Conservation (phyloP, 768 basidiomycete species). For the Agrocybe pediades region DNA sequence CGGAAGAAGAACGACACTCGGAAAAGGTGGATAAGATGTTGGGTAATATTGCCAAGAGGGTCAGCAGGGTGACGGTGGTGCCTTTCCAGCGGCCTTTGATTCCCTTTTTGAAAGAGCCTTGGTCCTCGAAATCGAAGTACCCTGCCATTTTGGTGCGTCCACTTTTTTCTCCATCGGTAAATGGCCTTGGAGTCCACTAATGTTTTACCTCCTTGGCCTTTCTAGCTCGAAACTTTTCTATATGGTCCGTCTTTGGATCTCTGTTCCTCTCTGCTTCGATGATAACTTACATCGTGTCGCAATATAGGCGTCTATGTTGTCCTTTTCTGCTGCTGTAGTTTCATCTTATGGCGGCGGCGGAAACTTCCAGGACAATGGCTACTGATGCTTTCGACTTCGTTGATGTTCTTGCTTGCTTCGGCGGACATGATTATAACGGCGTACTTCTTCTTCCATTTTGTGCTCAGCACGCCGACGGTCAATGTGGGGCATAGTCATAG, state of each 20-base stretch:
- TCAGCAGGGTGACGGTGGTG: constrained; percentile 8
- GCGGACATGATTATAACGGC: constrained; percentile 21
- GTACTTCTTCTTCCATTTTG: constrained; percentile 24
- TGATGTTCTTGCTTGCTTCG: constrained; percentile 20
- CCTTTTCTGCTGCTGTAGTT: constrained; percentile 15
- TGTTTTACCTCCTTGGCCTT: background rate
- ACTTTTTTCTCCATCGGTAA: background rate
- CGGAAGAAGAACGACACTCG: background rate
- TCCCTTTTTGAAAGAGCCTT: constrained; percentile 23
- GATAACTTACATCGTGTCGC: background rate
- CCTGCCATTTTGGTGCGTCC: constrained; percentile 24
- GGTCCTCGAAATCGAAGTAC: constrained; percentile 23
- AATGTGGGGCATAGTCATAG: background rate
- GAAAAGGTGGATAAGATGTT: constrained; percentile 3
- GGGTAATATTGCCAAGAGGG: constrained; percentile 2
- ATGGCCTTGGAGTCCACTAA: background rate
- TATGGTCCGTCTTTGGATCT: constrained; percentile 16
- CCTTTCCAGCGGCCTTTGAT: constrained; percentile 17
- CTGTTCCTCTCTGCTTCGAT: background rate
- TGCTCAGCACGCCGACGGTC: constrained; percentile 2
- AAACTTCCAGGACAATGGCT: constrained; percentile 10
- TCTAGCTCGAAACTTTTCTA: constrained; percentile 22
- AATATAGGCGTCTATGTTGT: constrained; percentile 21
- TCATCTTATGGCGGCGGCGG: constrained; percentile 11
- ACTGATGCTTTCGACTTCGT: constrained; percentile 9